phyloP scores from a whole-genome alignment of 2,329 filamentous ascomycete genomes.

The Venturia asperata region DNA sequence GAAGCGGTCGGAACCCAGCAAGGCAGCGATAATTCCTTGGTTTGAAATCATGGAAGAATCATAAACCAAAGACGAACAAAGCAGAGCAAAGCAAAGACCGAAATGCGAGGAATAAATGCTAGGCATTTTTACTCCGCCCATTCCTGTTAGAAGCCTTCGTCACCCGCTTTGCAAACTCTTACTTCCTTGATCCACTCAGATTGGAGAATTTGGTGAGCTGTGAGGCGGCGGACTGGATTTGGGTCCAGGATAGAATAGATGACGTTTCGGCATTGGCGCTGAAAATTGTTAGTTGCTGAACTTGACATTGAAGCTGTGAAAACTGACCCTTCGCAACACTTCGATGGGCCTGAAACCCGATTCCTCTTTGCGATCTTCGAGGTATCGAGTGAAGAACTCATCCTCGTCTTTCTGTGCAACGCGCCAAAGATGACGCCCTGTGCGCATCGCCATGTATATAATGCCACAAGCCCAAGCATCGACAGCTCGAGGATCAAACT shows the following conservation, averaged over 20 bases:
- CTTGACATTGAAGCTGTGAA: constrained; percentile 23
- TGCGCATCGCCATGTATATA: constrained; percentile 99
- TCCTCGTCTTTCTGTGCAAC: constrained; percentile 96
- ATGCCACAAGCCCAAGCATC: constrained; percentile 98
- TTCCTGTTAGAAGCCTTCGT: constrained; percentile 71
- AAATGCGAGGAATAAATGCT: constrained; percentile 9
- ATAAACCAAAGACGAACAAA: constrained; percentile 8
- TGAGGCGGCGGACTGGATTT: constrained; percentile 85
- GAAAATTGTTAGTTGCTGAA: constrained; percentile 15
- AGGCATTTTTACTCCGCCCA: constrained; percentile 7
- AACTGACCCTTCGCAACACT: constrained; percentile 79
- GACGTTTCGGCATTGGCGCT: constrained; percentile 96
- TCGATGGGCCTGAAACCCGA: constrained; percentile 96
- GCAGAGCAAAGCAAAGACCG: constrained; percentile 7
- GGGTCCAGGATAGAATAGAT: constrained; percentile 98
- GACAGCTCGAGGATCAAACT: constrained; percentile 95
- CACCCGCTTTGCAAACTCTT: constrained; percentile 90
- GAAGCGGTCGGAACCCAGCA: neutral
- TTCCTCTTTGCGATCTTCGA: constrained; percentile 87
- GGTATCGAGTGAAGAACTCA: constrained; percentile 91
- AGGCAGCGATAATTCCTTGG: neutral
- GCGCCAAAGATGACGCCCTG: constrained; percentile 89
- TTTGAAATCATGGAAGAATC: neutral
- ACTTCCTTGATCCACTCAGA: constrained; percentile 99
- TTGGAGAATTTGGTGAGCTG: constrained; percentile 91